Evolutionary conservation across 176 grass and related monocot species (phyloP).

Genomic region (Ananas comosus): DNA sequence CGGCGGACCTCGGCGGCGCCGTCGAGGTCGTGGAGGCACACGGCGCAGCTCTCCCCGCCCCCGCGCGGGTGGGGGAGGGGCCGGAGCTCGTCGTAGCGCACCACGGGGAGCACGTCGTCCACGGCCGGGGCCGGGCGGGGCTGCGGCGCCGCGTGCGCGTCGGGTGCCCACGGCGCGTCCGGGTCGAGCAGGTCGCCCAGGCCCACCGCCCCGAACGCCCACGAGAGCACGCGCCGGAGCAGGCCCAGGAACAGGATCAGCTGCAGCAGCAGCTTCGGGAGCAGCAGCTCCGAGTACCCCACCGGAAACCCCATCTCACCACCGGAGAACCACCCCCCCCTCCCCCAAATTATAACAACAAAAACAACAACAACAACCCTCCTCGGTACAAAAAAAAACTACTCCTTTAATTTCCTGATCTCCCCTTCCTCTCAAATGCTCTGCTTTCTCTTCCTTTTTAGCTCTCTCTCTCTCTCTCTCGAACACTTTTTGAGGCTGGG

Average conservation of each 20-base stretch:
- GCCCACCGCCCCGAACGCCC: slow-evolving; percentile 60
- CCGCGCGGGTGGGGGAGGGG: slow-evolving; percentile 2
- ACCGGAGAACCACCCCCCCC: not conserved
- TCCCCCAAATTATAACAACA: too few species aligned
- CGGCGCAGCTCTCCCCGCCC: slow-evolving; percentile 41
- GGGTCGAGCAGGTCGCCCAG: slow-evolving; percentile 64
- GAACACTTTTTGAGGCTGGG: not conserved
- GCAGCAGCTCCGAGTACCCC: slow-evolving; percentile 58
- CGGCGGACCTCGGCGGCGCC: slow-evolving; percentile 57
- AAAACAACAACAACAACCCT: too few species aligned
- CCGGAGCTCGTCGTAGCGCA: slow-evolving; percentile 59
- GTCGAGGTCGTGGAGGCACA: slow-evolving; percentile 72
- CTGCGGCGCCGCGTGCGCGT: not conserved
- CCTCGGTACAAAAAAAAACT: too few species aligned
- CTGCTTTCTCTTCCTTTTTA: not conserved
- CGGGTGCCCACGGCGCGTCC: slow-evolving; percentile 21
- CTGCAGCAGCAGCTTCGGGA: slow-evolving; percentile 59
- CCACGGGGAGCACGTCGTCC: slow-evolving; percentile 62
- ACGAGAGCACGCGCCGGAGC: slow-evolving; percentile 56
- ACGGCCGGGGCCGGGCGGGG: slow-evolving; percentile 42
- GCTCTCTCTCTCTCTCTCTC: not conserved
- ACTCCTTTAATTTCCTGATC: too few species aligned
- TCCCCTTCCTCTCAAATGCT: too few species aligned
- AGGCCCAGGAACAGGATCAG: slow-evolving; percentile 55
- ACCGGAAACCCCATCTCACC: slow-evolving; percentile 70